Conservation (phyloP, 768 basidiomycete species). For the Paxillus involutus region DNA sequence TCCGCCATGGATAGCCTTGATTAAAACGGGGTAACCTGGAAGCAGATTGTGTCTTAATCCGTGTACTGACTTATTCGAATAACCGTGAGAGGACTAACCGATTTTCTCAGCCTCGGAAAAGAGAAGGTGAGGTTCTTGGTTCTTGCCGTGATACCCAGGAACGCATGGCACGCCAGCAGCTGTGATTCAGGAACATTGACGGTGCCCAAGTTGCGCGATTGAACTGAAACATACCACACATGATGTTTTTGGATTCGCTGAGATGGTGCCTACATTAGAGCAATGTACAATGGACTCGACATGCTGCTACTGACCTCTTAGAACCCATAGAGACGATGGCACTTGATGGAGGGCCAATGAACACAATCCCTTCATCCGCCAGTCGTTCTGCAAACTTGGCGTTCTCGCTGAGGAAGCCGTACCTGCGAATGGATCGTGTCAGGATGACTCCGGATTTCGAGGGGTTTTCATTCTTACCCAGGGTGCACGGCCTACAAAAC, state of each 20-base stretch:
- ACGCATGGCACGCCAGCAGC: constrained; percentile 91
- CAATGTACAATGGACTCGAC: not conserved
- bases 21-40: constrained; percentile 84
- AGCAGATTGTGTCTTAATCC: not conserved
- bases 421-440: constrained; percentile 41
- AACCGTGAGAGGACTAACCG: constrained; percentile 36
- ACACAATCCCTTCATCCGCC: constrained; percentile 77
- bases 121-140: constrained; percentile 75
- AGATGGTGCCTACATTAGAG: not conserved
- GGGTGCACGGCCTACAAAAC: constrained; percentile 80
- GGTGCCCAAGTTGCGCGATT: not conserved
- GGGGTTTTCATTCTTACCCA: constrained; percentile 48
- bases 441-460: constrained; percentile 1
- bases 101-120: constrained; percentile 69
- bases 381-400: constrained; percentile 75
- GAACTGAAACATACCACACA: constrained; percentile 56
- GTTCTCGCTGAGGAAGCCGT: constrained; percentile 93
- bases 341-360: constrained; percentile 86
- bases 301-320: constrained; percentile 61
- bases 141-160: constrained; percentile 87
- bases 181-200: constrained; percentile 29
- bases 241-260: constrained; percentile 94
- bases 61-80: not conserved
- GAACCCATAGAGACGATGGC: constrained; percentile 96
- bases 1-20: constrained; percentile 96